Conservation (phyloP, 805 yeast genomes). For the Gaillardinia entomophila region DNA sequence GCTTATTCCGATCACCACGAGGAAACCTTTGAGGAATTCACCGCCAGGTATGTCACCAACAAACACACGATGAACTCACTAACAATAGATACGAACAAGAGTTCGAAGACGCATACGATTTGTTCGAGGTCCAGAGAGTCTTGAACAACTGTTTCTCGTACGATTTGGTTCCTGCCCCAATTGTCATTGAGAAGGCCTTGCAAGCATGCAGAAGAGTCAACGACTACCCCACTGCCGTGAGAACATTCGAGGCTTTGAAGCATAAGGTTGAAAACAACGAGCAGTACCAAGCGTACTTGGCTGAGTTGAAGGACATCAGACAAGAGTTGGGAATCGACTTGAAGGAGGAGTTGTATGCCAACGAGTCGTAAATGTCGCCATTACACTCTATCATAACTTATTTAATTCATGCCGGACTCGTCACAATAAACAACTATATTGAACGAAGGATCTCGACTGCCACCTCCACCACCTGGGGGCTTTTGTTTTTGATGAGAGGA, state of each 20-base stretch:
- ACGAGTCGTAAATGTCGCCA: slow-evolving; percentile 15
- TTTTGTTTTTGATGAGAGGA: no score
- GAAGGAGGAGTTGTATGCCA: slow-evolving; percentile 74
- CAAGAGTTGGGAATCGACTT: slow-evolving; percentile 89
- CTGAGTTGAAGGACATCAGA: slow-evolving; percentile 87
- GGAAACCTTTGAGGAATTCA: slow-evolving; percentile 93
- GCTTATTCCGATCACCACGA: slow-evolving; percentile 81
- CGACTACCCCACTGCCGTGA: slow-evolving; percentile 97
- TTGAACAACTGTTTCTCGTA: slow-evolving; percentile 97
- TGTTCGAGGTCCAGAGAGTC: slow-evolving; percentile 65
- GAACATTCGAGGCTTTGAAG: slow-evolving; percentile 96
- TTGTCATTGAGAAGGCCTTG: slow-evolving; percentile 90
- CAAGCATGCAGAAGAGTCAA: slow-evolving; percentile 98
- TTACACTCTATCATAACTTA: not conserved
- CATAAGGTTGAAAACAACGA: slow-evolving; percentile 92
- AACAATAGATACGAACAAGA: slow-evolving; percentile 95
- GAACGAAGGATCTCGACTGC: not conserved
- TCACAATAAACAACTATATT: no score
- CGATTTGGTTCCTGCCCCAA: slow-evolving; percentile 97
- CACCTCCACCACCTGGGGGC: not conserved
- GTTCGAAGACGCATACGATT: slow-evolving; percentile 68
- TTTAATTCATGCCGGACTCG: not conserved
- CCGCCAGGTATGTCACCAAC: slow-evolving; percentile 50
- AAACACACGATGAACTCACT: slow-evolving; percentile 22
- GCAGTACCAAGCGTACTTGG: slow-evolving; percentile 94